Evolutionary conservation across 192 early-diverging fungal genomes (phyloP).

Genomic region (Phlyctochytrium planicorne): DNA sequence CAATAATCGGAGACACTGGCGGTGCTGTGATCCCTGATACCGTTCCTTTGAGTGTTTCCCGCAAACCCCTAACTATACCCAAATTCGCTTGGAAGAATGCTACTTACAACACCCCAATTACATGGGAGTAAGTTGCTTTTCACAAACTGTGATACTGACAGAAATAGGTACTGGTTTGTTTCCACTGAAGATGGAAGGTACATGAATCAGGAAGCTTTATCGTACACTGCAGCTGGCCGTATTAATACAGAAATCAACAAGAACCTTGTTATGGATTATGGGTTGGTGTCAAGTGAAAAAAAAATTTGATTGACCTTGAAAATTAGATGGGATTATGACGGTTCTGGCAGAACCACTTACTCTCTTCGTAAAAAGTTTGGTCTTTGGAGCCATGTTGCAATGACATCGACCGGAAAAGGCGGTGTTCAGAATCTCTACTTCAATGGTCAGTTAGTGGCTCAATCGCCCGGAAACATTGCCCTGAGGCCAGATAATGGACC

Average conservation of each 20-base stretch:
- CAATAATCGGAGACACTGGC: not conserved
- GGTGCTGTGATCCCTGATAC: not conserved
- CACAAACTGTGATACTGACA: not conserved
- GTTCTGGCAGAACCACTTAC: not conserved
- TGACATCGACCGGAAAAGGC: slow-evolving; percentile 4
- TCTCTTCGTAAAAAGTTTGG: slow-evolving; percentile 4
- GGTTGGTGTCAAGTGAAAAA: not conserved
- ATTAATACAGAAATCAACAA: not conserved
- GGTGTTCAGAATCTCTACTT: not conserved
- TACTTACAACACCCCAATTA: not conserved
- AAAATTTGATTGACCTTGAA: not conserved
- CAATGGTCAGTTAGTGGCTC: not conserved
- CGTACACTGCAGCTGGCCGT: not conserved
- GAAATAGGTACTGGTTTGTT: not conserved
- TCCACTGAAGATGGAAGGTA: not conserved
- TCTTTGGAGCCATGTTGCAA: slow-evolving; percentile 9
- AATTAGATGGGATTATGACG: not conserved
- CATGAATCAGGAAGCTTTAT: not conserved
- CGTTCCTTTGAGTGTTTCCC: not conserved
- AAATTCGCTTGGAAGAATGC: not conserved
- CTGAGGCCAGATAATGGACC: not conserved
- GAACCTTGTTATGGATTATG: not conserved
- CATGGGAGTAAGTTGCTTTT: not conserved
- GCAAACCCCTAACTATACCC: not conserved
- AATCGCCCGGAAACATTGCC: not conserved